phyloP scores from a whole-genome alignment of 345 rosid genomes.

The Eucalyptus guilfoylei region DNA sequence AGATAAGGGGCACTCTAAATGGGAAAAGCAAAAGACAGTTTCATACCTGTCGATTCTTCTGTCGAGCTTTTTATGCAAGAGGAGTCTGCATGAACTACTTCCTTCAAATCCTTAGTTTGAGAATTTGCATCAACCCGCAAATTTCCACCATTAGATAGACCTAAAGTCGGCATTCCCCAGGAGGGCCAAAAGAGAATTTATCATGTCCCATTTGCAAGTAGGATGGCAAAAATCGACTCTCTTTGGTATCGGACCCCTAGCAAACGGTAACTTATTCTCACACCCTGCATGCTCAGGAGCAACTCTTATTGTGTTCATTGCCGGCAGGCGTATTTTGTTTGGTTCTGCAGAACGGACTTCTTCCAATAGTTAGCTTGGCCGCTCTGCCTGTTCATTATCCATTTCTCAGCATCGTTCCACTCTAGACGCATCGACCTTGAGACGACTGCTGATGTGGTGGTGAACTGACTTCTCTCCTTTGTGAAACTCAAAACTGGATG shows the following conservation, averaged over 20 bases:
- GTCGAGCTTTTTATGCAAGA: slow-evolving; percentile 10
- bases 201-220: slow-evolving; percentile 18
- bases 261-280: slow-evolving; percentile 13
- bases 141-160: slow-evolving; percentile 18
- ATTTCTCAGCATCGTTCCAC: slow-evolving; percentile 85
- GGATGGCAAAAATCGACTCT: slow-evolving; percentile 35
- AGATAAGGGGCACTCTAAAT: background rate
- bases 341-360: slow-evolving; percentile 31
- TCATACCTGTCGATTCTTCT: slow-evolving; percentile 40
- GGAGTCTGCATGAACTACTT: slow-evolving; percentile 8
- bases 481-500: slow-evolving; percentile 75
- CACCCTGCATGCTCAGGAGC: slow-evolving; percentile 24
- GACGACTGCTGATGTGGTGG: slow-evolving; percentile 21
- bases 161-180: slow-evolving; percentile 7
- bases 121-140: slow-evolving; percentile 18
- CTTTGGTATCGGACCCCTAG: slow-evolving; percentile 24
- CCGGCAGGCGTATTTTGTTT: slow-evolving; percentile 26
- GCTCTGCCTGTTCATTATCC: slow-evolving; percentile 56
- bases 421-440: slow-evolving; percentile 50
- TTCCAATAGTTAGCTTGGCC: slow-evolving; percentile 17
- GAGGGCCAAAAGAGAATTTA: slow-evolving; percentile 35
- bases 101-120: slow-evolving; percentile 44
- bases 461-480: slow-evolving; percentile 38
- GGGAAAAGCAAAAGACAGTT: background rate
- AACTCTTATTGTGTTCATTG: slow-evolving; percentile 22